Percentiles rank a stretch among this genome's conserved stretches.
These are phyloP conservation scores for Calonectria hongkongensis DNA, from an alignment of 2,329 filamentous ascomycete species.

Conservation along the genomic window DNA sequence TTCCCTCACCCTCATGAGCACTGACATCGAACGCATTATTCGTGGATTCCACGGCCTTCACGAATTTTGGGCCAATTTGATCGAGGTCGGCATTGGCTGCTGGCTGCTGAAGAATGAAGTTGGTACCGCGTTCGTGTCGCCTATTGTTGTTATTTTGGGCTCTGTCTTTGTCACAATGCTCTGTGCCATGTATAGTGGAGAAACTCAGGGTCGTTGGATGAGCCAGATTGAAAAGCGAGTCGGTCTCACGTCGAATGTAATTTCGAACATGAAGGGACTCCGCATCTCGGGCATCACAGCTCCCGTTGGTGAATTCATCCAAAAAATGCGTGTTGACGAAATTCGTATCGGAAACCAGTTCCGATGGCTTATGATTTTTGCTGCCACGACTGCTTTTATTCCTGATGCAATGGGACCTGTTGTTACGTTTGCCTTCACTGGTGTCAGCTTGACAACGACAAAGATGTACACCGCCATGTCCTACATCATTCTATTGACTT, in stretches of 20 bases:
- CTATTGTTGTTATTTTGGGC: conserved; percentile 61
- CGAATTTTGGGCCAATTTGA: conserved; percentile 60
- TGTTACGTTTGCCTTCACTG: conserved; percentile 53
- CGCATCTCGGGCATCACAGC: conserved; percentile 51
- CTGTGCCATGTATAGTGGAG: conserved; percentile 22
- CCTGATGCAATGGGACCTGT: conserved; percentile 59
- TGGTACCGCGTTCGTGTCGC: conserved; percentile 67
- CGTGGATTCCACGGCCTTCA: conserved; percentile 53
- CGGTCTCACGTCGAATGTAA: conserved; percentile 49
- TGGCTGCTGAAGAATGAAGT: conserved; percentile 67
- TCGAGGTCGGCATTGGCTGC: conserved; percentile 64
- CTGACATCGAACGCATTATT: conserved; percentile 63
- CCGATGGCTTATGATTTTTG: conserved; percentile 45
- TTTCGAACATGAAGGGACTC: conserved; percentile 53
- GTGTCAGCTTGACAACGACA: conserved; percentile 44
- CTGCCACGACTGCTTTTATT: conserved; percentile 52
- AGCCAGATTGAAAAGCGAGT: conserved; percentile 56
- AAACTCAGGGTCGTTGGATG: conserved; percentile 59
- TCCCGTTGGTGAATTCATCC: conserved; percentile 50
- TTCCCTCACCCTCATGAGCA: conserved; percentile 66
- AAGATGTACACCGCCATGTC: conserved; percentile 57
- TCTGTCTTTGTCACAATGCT: conserved; percentile 23
- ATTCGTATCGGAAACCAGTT: conserved; percentile 46
- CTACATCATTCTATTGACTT: conserved; percentile 56
- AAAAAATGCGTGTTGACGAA: conserved; percentile 51